Evolutionary conservation across 352 stramenopile species (phyloP).

Genomic region (Phytophthora hybrid): DNA sequence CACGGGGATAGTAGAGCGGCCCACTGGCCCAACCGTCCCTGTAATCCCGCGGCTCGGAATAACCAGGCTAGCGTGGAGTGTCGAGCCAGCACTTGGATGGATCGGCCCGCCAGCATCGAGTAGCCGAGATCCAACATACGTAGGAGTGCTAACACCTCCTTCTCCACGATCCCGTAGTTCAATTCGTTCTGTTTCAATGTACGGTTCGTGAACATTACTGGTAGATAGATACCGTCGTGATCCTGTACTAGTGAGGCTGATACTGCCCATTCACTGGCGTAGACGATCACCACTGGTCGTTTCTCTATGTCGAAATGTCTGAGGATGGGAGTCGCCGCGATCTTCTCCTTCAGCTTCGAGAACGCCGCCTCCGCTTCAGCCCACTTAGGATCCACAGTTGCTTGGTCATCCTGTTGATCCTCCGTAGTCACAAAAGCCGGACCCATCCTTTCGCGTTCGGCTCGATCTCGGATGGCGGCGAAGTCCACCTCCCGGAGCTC

Average conservation of each 20-base stretch:
- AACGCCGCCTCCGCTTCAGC: no score
- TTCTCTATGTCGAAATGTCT: background rate
- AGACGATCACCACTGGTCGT: background rate
- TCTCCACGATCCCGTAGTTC: background rate
- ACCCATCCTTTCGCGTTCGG: no score
- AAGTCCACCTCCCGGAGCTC: background rate
- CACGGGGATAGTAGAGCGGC: background rate
- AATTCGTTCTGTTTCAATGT: background rate
- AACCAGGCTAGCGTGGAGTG: conserved; percentile 14
- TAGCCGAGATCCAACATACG: background rate
- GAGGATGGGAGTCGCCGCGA: background rate
- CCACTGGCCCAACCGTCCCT: conserved; percentile 8
- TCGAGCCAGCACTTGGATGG: background rate
- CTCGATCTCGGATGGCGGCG: background rate
- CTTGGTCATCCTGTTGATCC: no score
- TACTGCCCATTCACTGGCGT: background rate
- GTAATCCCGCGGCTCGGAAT: background rate
- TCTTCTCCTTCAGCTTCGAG: background rate
- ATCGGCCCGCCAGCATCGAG: background rate
- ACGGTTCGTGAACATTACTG: background rate
- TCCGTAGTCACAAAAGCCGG: no score
- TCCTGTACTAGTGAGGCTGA: background rate
- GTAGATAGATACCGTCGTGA: background rate
- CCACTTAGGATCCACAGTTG: no score
- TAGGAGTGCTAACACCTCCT: background rate